Evolutionary conservation across 306 rosid genomes (phyloP).

Genomic region (Quercus cerris): DNA sequence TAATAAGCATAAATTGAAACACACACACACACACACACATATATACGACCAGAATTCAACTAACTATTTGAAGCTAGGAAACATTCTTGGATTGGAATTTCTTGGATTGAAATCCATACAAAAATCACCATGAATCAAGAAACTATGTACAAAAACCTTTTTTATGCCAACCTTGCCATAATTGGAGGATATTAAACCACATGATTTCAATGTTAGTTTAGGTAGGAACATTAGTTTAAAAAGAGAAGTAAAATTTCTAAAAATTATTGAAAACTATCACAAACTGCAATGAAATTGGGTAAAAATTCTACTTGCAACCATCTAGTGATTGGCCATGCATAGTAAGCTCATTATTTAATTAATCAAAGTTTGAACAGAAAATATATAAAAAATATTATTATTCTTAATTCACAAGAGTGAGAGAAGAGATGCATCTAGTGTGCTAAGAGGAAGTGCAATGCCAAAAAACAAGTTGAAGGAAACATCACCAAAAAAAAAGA

Average conservation of each 20-base stretch:
- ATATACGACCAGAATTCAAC: neutral
- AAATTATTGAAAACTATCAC: no score
- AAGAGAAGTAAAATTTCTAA: no score
- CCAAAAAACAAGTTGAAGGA: neutral
- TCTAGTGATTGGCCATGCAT: neutral
- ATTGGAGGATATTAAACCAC: neutral
- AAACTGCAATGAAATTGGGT: neutral
- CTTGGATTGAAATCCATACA: neutral
- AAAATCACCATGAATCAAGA: neutral
- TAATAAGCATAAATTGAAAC: no score
- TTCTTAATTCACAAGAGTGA: neutral
- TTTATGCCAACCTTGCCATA: neutral
- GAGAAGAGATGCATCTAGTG: neutral
- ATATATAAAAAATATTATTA: neutral
- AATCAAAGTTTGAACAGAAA: neutral
- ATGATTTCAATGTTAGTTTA: neutral
- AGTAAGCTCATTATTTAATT: conserved; percentile 21
- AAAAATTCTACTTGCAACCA: neutral
- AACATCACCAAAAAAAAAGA: neutral
- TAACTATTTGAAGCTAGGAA: neutral
- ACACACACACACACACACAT: neutral
- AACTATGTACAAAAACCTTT: neutral
- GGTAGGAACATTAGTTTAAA: neutral
- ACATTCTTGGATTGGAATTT: neutral
- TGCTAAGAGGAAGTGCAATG: neutral